Conservation (phyloP, 148 eudicot genomes). For the Vaccinium darrowii region DNA sequence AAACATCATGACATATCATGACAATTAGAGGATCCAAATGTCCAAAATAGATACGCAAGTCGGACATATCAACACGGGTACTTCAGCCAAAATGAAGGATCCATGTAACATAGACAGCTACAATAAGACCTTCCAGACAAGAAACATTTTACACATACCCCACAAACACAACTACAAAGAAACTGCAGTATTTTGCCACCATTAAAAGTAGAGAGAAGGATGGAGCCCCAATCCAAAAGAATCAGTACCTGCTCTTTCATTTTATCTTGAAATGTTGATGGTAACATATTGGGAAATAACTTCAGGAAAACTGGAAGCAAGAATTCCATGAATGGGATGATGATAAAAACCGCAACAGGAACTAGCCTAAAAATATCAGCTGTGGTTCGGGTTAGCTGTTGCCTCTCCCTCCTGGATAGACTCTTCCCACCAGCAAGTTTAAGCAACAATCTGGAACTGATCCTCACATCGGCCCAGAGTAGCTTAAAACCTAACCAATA, state of each 20-base stretch:
- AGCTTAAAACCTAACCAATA: slow-evolving; percentile 89
- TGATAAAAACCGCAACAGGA: slow-evolving; percentile 83
- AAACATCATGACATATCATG: too few relatives aligned
- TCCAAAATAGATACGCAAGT: too few relatives aligned
- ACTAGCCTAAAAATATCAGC: slow-evolving; percentile 93
- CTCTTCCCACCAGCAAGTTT: slow-evolving; percentile 88
- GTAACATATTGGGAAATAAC: slow-evolving; percentile 90
- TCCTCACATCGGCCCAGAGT: slow-evolving; percentile 78
- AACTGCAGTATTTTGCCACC: not conserved
- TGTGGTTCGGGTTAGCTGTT: slow-evolving; percentile 90
- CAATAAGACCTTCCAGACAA: slow-evolving; percentile 2
- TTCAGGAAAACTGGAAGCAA: slow-evolving; percentile 83
- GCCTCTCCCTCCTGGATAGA: slow-evolving; percentile 92
- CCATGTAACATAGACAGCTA: too few relatives aligned
- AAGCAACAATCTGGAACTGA: slow-evolving; percentile 71
- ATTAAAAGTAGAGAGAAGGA: not conserved
- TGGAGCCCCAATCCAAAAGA: not conserved
- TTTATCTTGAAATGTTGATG: slow-evolving; percentile 94
- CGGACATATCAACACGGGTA: too few relatives aligned
- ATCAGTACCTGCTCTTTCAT: slow-evolving; percentile 84
- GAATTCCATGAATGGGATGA: slow-evolving; percentile 96
- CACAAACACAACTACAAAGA: not conserved
- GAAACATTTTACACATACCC: not conserved
- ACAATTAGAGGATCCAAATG: too few relatives aligned
- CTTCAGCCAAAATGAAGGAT: too few relatives aligned